phyloP scores from a whole-genome alignment of 2,329 filamentous ascomycete genomes.

The Penicillium oxalicum region DNA sequence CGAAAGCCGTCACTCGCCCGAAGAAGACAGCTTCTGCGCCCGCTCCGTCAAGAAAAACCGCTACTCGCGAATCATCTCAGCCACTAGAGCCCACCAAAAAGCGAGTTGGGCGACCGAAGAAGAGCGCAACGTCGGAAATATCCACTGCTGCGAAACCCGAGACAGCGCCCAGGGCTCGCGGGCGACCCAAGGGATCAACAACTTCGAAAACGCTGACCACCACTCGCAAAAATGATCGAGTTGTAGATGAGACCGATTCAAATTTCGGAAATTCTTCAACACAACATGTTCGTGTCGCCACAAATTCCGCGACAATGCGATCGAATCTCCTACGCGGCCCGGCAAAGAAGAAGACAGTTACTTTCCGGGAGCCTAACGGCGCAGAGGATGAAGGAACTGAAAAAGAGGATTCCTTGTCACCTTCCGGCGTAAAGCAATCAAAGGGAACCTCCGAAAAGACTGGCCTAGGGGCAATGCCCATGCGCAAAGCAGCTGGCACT shows the following conservation, averaged over 20 bases:
- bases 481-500: slow-evolving; percentile 37
- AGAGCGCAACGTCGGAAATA: slow-evolving; percentile 8
- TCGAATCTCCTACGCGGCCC: slow-evolving; percentile 28
- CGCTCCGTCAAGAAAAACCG: neutral
- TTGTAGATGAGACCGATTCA: slow-evolving; percentile 3
- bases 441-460: slow-evolving; percentile 21
- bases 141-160: slow-evolving; percentile 11
- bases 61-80: neutral
- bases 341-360: slow-evolving; percentile 42
- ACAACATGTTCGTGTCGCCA: slow-evolving; percentile 24
- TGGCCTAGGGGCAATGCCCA: slow-evolving; percentile 42
- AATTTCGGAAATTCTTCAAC: slow-evolving; percentile 11
- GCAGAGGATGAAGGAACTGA: slow-evolving; percentile 40
- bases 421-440: slow-evolving; percentile 21
- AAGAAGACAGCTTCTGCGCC: slow-evolving; percentile 9
- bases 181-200: slow-evolving; percentile 25
- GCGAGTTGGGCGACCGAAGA: slow-evolving; percentile 18
- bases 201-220: slow-evolving; percentile 6
- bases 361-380: slow-evolving; percentile 40
- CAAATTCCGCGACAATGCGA: slow-evolving; percentile 24
- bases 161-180: slow-evolving; percentile 21
- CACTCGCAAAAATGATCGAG: slow-evolving; percentile 13
- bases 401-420: slow-evolving; percentile 16
- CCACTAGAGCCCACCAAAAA: slow-evolving; percentile 12
- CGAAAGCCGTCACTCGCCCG: neutral